Base-by-base conservation (phyloP, 371 early-diverging fungal species). In the Hamiltosporidium tvaerminnensis region DNA sequence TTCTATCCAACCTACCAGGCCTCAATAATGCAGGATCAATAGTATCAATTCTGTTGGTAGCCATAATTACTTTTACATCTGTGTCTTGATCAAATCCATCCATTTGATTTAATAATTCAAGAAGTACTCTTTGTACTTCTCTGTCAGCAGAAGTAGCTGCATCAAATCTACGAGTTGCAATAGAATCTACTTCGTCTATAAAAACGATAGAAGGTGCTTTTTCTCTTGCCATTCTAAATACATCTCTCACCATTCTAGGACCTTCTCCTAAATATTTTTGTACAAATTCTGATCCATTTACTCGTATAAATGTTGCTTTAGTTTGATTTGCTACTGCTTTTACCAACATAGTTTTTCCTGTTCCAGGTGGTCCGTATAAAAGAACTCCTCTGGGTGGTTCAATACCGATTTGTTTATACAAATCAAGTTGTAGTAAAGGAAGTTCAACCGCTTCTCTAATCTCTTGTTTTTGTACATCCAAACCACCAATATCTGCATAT, bases 41-140 rank as follows among this genome's bases (percentile, higher is more conserved):
- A 47, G 95, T 78, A 81, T 99, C 98, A 0, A 94, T 93, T 64
- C 99, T 81, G 75, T 99, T 99, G 9, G 99, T 99, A 0, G 98
- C 99, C 47, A 92, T 96, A 75, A 99, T 93, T 2, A 96, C 94
- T 84, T 96, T 94, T n/a, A 97, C 94, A 78, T 92, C 93, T 31
- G 86, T 85, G 3, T 88, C 86, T 79, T 93, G 93, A 75, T 96
- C 96, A 77, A 98, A 96, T 36, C 99, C 99, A 74, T 98, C 99
- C 96, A 98, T 95, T 82, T 96, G 97, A 77, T 90, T 98, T 65
- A 98, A 82, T 66, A 98, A 82, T 81, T 98, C 96, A 12, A 96
- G 80, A 36, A 98, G 77, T 74, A 96, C 93, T 81, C 99, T 87
- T 79, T 98, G 96, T 10, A 98, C 99, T 82, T 98, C 99, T 67